Percentiles rank a stretch among this genome's conserved stretches.
Conservation (phyloP, 148 eudicot genomes). For the Camellia lanceoleosa region DNA sequence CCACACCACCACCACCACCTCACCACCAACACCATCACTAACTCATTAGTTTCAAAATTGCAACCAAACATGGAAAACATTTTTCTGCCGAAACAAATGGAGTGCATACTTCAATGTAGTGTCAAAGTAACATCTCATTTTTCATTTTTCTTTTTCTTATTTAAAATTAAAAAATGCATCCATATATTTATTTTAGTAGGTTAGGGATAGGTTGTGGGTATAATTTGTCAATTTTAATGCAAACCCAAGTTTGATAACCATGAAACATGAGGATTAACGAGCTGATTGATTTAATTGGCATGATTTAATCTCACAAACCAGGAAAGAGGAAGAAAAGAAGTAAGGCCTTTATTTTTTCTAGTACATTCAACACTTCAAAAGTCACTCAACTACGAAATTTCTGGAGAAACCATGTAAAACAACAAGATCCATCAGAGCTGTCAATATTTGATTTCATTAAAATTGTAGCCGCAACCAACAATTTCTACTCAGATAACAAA, state of each 20-base stretch:
- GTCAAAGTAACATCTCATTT: too few relatives aligned
- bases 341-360: not conserved
- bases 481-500: constrained; percentile 14
- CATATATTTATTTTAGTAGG: too few relatives aligned
- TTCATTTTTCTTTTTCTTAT: too few relatives aligned
- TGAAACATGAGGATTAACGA: not conserved
- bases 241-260: not conserved
- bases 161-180: too few relatives aligned
- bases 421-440: constrained; percentile 16
- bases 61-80: too few relatives aligned
- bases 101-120: too few relatives aligned
- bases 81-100: too few relatives aligned
- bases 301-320: not conserved
- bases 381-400: not conserved
- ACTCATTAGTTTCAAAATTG: too few relatives aligned
- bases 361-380: not conserved
- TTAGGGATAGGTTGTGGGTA: too few relatives aligned
- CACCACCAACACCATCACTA: too few relatives aligned
- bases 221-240: too few relatives aligned
- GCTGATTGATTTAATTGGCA: not conserved
- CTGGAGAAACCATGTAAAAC: not conserved
- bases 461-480: constrained; percentile 27
- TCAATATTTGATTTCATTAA: constrained; percentile 23
- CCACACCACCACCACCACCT: too few relatives aligned
- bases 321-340: constrained; percentile 2